Base-by-base conservation (phyloP, 2,329 filamentous ascomycete genomes). In the Pezicula neosporulosa region DNA sequence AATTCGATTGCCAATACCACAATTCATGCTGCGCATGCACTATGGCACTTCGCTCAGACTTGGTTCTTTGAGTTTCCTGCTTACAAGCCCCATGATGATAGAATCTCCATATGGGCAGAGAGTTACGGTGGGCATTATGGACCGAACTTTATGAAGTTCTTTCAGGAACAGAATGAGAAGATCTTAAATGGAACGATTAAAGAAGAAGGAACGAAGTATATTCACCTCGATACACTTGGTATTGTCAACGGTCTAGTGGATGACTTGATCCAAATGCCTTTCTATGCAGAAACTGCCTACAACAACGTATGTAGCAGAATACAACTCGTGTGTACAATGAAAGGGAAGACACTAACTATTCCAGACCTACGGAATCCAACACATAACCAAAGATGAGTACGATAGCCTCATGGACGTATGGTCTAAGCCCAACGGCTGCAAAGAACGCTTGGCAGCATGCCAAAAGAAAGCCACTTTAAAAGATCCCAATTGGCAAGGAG, bases 221-320 rank as follows among this genome's bases (percentile, higher is more conserved):
- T 87, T 44, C 74, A 78, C 49, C 70, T 90, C 6, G 71, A 72
- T 16, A 79, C 85, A 0, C 65, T 90, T 0, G 85, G 85, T 21
- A 85, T 90, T 53, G 72, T 87, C 52, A 88, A 89, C 63, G 86
- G 85, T 12, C 78, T 83, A 51, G 69, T 89, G 27, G 87, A 90
- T 60, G 71, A 77, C 53, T 61, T 80, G 15, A 71, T 81, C 1
- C 81, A 88, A 64, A 69, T 71, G 24, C 18, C 42, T 16, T 44
- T 43, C 18, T 62, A 59, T 41, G 37, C 48, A 38, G 48, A 61
- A 33, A 56, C 57, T 47, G 58, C 58, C 9, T 58, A 59, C 45
- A 61, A 63, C 36, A 60, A 60, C 57, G 30, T 33, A 33, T 33
- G 30, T 33, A 9, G 8, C 5, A 33, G 12, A 13, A 3, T 6